phyloP scores from a whole-genome alignment of 192 early-diverging fungal genomes.

The Phlyctochytrium bullatum region DNA sequence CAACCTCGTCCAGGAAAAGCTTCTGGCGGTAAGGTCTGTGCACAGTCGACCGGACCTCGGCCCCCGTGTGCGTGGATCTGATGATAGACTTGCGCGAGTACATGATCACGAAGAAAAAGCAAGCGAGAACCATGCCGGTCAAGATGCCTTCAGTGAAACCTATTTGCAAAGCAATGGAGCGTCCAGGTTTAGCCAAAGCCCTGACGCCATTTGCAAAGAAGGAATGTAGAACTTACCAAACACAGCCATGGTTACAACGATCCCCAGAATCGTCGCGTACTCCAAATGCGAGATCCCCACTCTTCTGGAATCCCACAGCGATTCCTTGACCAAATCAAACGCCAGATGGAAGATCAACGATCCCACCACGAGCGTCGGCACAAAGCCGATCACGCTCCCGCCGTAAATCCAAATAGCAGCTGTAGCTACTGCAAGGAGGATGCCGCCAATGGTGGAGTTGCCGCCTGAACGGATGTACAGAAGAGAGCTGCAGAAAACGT shows the following conservation, averaged over 20 bases:
- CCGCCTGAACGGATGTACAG: slow-evolving; percentile 94
- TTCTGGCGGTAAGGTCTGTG: slow-evolving; percentile 86
- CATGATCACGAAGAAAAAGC: slow-evolving; percentile 89
- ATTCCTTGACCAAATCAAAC: slow-evolving; percentile 89
- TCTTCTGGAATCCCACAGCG: slow-evolving; percentile 80
- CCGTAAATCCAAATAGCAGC: slow-evolving; percentile 77
- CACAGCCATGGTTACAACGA: slow-evolving; percentile 82
- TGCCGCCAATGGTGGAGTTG: slow-evolving; percentile 76
- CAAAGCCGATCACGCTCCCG: slow-evolving; percentile 82
- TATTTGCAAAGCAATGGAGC: slow-evolving; percentile 33
- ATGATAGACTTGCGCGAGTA: slow-evolving; percentile 44
- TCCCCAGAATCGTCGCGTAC: slow-evolving; percentile 83
- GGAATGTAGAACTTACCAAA: slow-evolving; percentile 1
- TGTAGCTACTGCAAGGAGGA: slow-evolving; percentile 77
- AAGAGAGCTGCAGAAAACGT: slow-evolving; percentile 47
- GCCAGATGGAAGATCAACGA: slow-evolving; percentile 97
- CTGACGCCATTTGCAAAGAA: neutral
- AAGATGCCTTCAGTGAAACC: slow-evolving; percentile 99
- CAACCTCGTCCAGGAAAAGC: slow-evolving; percentile 77
- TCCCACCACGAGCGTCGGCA: slow-evolving; percentile 93
- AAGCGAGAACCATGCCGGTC: slow-evolving; percentile 87
- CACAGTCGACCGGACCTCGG: slow-evolving; percentile 78
- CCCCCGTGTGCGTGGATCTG: slow-evolving; percentile 44
- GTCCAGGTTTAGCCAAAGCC: neutral
- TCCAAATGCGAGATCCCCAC: slow-evolving; percentile 78